These are phyloP conservation scores for Populus davidiana DNA, from an alignment of 345 rosid genomes.

Conservation along the genomic window DNA sequence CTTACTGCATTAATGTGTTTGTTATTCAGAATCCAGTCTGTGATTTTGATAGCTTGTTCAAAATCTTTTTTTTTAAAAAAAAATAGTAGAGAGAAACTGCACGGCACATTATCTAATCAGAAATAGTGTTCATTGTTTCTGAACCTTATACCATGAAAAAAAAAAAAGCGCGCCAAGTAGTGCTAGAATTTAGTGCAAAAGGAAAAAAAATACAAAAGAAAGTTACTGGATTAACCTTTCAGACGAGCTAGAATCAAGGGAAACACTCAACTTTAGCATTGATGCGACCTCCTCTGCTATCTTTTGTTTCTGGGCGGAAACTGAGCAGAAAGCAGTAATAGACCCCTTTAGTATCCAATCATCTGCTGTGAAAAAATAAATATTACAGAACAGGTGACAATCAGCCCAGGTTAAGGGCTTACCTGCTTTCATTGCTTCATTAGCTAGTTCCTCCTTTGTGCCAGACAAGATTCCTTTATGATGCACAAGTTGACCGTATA, in stretches of 20 bases:
- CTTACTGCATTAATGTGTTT: too few relatives aligned
- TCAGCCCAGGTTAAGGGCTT: conserved; percentile 9
- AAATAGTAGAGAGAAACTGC: too few relatives aligned
- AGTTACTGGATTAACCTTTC: conserved; percentile 50
- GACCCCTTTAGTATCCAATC: conserved; percentile 19
- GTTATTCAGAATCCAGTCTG: too few relatives aligned
- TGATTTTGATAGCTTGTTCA: too few relatives aligned
- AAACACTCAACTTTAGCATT: conserved; percentile 73
- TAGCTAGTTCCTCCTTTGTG: conserved; percentile 67
- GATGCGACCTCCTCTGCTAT: conserved; percentile 93
- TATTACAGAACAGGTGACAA: conserved; percentile 1
- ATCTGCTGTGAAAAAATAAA: conserved; percentile 15
- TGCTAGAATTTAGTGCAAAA: background rate
- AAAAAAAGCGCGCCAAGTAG: background rate
- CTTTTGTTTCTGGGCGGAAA: conserved; percentile 78
- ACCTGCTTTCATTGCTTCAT: conserved; percentile 85
- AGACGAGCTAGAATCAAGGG: conserved; percentile 68
- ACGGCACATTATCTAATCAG: too few relatives aligned
- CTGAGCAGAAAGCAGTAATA: conserved; percentile 41
- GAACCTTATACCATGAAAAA: background rate
- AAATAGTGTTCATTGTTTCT: too few relatives aligned
- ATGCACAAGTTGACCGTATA: conserved; percentile 74
- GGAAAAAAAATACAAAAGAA: background rate
- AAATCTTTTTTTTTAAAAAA: too few relatives aligned
- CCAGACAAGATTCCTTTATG: conserved; percentile 57